Evolutionary conservation across 2,329 filamentous ascomycete genomes (phyloP), one percentile per base, ranked within the genome.

Genomic region (Calonectria honghensis): DNA sequence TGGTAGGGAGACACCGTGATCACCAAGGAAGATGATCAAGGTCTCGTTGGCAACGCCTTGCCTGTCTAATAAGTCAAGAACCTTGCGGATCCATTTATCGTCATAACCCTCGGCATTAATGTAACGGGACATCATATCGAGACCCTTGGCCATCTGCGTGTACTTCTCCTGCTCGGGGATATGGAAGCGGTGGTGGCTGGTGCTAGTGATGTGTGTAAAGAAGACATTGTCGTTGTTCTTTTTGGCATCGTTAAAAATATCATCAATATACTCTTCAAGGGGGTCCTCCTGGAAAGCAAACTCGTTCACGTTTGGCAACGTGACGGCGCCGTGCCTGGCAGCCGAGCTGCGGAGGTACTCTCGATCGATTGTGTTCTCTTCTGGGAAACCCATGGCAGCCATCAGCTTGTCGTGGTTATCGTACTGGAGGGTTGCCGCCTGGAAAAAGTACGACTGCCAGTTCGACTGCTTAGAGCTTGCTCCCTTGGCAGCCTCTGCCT

Each of bases 381-480:
- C 24, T 0, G 80, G 75, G 24, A 82, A 86, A 29, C 84, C 84
- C 66, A 86, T 79, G 10, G 72, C 70, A 1, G 73, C 73, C 79
- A 84, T 83, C 48, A 85, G 76, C 4, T 76, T 74, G 24, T 82
- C 74, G 54, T 84, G 82, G 69, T 84, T 84, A 29, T 86, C 84
- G 73, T 83, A 86, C 2, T 76, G 68, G 18, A 82, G 72, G 0
- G 83, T 85, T 1, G 83, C 82, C 1, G 84, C 81, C 75, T 85
- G 83, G 75, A 84, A 82, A 41, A 80, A 85, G 1, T 77, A 77
- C 0, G 83, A 83, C 6, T 79, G 79, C 84, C 84, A 86, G 11
- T 79, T 81, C 29, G 77, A 79, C 1, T 77, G 66, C 35, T 76
- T 32, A 13, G 32, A 65, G 7, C 73, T 69, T 2, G 70, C 61